Evolutionary conservation across 83 land plant species (phyloP), one percentile per base, ranked within the genome.

Genomic region (Thuja plicata): DNA sequence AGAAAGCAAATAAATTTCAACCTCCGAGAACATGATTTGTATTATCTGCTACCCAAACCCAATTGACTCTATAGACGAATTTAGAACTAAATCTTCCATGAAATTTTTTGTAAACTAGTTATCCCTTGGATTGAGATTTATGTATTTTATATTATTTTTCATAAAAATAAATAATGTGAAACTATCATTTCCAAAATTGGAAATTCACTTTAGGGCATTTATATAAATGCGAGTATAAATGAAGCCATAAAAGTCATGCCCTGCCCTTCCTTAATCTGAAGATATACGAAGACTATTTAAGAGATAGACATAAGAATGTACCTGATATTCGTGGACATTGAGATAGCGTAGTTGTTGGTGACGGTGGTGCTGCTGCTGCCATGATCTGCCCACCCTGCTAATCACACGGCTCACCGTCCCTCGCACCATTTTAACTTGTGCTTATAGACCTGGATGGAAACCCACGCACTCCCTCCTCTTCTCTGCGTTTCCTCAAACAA

Each of bases 311-410:
- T 57, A 16, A 19, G 70, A 24, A 66, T 27, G n/a, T 66, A 84
- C 86, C 86, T 84, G 86, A 12, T 84, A 46, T n/a, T 84, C 86
- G 5, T 84, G 86, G 50, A 84, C 8, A 50, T 84, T 84, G 12
- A 84, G 86, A 84, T 84, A 37, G 27, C 86, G 86, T 12, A 48
- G 12, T 32, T 84, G 86, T 66, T 66, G 71, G 9, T 60, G 66
- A 24, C 46, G 85, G 30, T 83, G 85, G 71, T 19, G 66, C 34
- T 83, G 85, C 55, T 83, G 32, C 86, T 43, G 43, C 45, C 83
- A 79, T 79, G 45, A 79, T 40, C 43, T 40, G 41, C 41, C 37
- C n/a, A 27, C 71, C 30, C 30, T 66, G 71, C 71, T 66, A 7
- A 66, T 66, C 71, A 66, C n/a, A 8, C 71, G 71, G 71, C 71